A percentile compares a stretch with the other conserved stretches of the same genome.
These are phyloP conservation scores for Xylaria digitata DNA, from an alignment of 2,329 filamentous ascomycete genomes.

Conservation along the genomic window DNA sequence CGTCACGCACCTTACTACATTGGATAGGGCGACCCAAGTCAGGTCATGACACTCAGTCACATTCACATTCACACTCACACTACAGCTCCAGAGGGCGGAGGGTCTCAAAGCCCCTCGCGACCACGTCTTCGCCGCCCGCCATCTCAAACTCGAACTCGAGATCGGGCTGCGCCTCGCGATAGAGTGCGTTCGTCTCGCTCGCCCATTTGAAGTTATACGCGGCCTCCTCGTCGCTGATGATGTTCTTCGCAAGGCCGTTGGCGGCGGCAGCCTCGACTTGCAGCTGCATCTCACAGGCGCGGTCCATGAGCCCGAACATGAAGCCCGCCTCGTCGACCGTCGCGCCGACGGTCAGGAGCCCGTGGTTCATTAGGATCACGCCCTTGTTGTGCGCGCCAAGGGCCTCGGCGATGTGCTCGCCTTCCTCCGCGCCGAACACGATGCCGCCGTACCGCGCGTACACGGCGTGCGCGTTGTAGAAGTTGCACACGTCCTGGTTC, in stretches of 20 bases:
- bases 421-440: slow-evolving; percentile 71
- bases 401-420: slow-evolving; percentile 70
- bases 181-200: slow-evolving; percentile 49
- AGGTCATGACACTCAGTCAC: slow-evolving; percentile 5
- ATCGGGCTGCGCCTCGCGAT: slow-evolving; percentile 52
- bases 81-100: slow-evolving; percentile 40
- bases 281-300: slow-evolving; percentile 75
- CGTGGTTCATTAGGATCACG: slow-evolving; percentile 72
- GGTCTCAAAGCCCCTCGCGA: slow-evolving; percentile 48
- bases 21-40: neutral
- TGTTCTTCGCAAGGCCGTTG: slow-evolving; percentile 54
- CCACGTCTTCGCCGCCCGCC: slow-evolving; percentile 49
- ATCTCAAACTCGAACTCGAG: slow-evolving; percentile 50
- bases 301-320: slow-evolving; percentile 73
- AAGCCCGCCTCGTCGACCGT: slow-evolving; percentile 82
- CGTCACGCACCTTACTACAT: slow-evolving; percentile 17
- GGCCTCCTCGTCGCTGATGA: slow-evolving; percentile 57
- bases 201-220: slow-evolving; percentile 55
- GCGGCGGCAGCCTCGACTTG: slow-evolving; percentile 73
- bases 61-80: slow-evolving; percentile 6
- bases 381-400: slow-evolving; percentile 69
- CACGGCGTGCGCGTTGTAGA: slow-evolving; percentile 73
- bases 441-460: slow-evolving; percentile 67
- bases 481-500: slow-evolving; percentile 73
- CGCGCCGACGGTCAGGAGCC: slow-evolving; percentile 74